Percentiles rank a stretch among this genome's conserved stretches.
Conservation (phyloP, 108 stramenopile species). For the Cyclostephanos tholiformis region DNA sequence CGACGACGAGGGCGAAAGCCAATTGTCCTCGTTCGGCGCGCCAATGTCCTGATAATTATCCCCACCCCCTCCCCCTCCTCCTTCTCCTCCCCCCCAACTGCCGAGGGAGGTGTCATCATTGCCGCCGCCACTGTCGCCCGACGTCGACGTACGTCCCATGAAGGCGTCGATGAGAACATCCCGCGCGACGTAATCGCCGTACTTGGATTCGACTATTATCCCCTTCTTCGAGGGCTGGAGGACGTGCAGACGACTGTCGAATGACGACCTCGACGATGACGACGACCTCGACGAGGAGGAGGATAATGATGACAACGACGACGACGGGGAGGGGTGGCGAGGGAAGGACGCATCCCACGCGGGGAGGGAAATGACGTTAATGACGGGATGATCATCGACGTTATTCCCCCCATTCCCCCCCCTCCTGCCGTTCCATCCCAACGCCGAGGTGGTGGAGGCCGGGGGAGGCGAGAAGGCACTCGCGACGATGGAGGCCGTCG, state of each 20-base stretch:
- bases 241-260: neutral
- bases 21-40: neutral
- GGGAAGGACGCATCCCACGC: no score
- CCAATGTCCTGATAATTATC: neutral
- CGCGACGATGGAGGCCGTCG: neutral
- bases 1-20: neutral
- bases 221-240: slow-evolving; percentile 31
- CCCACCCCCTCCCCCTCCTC: neutral
- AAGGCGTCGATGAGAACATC: slow-evolving; percentile 28
- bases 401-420: neutral
- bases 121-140: neutral
- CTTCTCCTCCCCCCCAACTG: no score
- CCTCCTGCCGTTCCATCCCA: no score
- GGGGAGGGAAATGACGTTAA: no score
- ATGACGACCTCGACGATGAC: neutral
- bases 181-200: slow-evolving; percentile 27
- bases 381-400: neutral
- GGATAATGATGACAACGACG: no score
- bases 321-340: neutral
- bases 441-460: neutral
- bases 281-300: neutral
- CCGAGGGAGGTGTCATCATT: neutral
- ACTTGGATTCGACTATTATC: slow-evolving; percentile 21
- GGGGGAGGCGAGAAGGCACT: neutral
- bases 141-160: slow-evolving; percentile 19